A percentile compares a stretch with the other conserved stretches of the same genome.
These are phyloP conservation scores for Alternaria dauci DNA, from an alignment of 2,329 filamentous ascomycete species.

Conservation along the genomic window DNA sequence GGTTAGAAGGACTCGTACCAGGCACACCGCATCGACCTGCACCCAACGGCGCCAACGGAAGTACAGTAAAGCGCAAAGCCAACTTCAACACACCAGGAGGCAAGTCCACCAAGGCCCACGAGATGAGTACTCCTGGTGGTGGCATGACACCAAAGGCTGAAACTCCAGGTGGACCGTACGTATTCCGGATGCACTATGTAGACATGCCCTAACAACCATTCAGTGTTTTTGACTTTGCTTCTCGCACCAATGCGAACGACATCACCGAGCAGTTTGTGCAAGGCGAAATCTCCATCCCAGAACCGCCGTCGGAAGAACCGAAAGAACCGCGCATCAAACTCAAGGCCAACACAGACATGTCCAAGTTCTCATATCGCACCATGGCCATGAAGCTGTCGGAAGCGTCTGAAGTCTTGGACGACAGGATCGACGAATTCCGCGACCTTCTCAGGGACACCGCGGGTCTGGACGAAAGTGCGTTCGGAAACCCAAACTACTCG, in stretches of 20 bases:
- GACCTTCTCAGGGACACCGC: conserved; percentile 77
- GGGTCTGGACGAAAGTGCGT: conserved; percentile 77
- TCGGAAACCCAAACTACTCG: conserved; percentile 86
- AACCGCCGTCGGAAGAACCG: conserved; percentile 75
- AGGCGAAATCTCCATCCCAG: conserved; percentile 70
- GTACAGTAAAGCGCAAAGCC: conserved; percentile 63
- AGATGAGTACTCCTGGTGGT: conserved; percentile 61
- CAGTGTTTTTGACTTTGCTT: conserved; percentile 72
- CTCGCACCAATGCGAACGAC: conserved; percentile 81
- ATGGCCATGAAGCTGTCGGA: conserved; percentile 95
- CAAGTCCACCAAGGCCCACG: conserved; percentile 53
- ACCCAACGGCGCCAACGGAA: conserved; percentile 54
- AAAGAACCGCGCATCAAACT: conserved; percentile 82
- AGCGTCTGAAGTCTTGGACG: conserved; percentile 90
- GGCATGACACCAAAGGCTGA: conserved; percentile 46
- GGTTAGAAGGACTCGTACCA: conserved; percentile 58
- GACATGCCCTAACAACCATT: conserved; percentile 20
- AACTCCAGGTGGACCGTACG: conserved; percentile 52
- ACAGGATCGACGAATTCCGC: conserved; percentile 90
- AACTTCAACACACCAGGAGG: conserved; percentile 61
- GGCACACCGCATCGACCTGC: conserved; percentile 54
- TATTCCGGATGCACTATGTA: not conserved
- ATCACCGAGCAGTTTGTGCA: conserved; percentile 81
- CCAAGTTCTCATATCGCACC: conserved; percentile 90
- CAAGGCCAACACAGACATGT: conserved; percentile 84